A percentile compares a stretch with the other conserved stretches of the same genome.
Conservation (phyloP, 169 alveolate species). For the Eimeria praecox region DNA sequence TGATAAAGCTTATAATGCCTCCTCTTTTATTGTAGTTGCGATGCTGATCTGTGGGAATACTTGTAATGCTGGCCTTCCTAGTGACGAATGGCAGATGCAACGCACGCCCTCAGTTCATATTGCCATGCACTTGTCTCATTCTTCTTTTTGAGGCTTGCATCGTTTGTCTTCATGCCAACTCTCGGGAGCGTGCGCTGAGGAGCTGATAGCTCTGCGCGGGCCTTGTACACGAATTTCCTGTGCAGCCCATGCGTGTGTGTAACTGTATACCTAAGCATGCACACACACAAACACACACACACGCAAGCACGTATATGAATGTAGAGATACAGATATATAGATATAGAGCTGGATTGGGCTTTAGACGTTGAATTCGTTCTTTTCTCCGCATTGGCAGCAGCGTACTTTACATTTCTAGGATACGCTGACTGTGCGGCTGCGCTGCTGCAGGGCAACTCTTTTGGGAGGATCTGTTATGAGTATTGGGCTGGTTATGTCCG, state of each 20-base stretch:
- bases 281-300: no score
- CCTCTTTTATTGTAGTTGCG: no score
- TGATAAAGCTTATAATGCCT: no score
- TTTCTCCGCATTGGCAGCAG: no score
- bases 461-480: constrained; percentile 71
- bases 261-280: not conserved
- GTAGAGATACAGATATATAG: no score
- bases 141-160: not conserved
- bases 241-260: no score
- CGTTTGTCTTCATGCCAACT: not conserved
- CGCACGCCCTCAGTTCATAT: not conserved
- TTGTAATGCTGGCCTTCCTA: not conserved
- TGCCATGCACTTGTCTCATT: not conserved
- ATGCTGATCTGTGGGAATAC: no score
- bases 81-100: not conserved
- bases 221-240: no score
- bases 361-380: no score
- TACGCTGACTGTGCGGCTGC: not conserved
- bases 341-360: no score
- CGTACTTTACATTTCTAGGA: not conserved
- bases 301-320: no score
- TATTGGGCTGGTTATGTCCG: constrained; percentile 67
- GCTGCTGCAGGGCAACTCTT: constrained; percentile 73
- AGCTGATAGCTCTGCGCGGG: not conserved
- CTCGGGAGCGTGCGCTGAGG: not conserved